Percentiles rank a stretch among this genome's conserved stretches.
These are phyloP conservation scores for Pholiota adiposa DNA, from an alignment of 1,284 basidiomycete species.

Conservation along the genomic window DNA sequence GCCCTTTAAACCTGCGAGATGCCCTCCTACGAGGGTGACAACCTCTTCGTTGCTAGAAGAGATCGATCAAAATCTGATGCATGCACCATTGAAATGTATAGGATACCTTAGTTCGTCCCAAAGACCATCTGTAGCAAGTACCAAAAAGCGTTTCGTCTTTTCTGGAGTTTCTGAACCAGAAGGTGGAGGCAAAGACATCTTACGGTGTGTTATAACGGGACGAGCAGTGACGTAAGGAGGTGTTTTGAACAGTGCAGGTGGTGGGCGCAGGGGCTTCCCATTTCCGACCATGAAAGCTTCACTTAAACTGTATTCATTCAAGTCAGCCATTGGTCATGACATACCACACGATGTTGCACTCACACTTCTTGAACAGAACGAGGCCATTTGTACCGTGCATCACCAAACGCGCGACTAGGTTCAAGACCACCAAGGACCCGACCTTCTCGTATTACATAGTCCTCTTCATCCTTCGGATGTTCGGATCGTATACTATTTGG, in stretches of 20 bases:
- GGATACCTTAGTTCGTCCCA: constrained; percentile 85
- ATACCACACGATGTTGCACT: constrained; percentile 31
- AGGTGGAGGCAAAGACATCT: constrained; percentile 48
- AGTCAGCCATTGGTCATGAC: neutral
- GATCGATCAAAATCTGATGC: too few species aligned
- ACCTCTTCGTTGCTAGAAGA: constrained; percentile 86
- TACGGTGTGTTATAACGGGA: constrained; percentile 88
- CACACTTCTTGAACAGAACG: constrained; percentile 75
- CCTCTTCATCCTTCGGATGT: constrained; percentile 84
- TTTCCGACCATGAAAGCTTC: constrained; percentile 71
- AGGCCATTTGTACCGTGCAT: constrained; percentile 93
- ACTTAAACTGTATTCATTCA: constrained; percentile 51
- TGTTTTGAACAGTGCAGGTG: constrained; percentile 72
- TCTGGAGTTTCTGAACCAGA: constrained; percentile 20
- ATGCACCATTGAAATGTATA: neutral
- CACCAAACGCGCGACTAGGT: constrained; percentile 94
- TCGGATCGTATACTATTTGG: constrained; percentile 75
- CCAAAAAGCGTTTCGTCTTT: constrained; percentile 69
- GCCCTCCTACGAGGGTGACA: constrained; percentile 86
- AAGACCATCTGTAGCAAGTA: constrained; percentile 92
- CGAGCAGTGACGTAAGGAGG: constrained; percentile 95
- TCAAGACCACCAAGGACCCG: constrained; percentile 93
- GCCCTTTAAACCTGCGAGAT: constrained; percentile 77
- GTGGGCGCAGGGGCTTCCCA: constrained; percentile 59
- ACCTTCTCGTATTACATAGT: constrained; percentile 84